Percentiles rank a stretch among this genome's conserved stretches.
These are phyloP conservation scores for Borovskyia barvae DNA, from an alignment of 208 protist species.

Conservation along the genomic window DNA sequence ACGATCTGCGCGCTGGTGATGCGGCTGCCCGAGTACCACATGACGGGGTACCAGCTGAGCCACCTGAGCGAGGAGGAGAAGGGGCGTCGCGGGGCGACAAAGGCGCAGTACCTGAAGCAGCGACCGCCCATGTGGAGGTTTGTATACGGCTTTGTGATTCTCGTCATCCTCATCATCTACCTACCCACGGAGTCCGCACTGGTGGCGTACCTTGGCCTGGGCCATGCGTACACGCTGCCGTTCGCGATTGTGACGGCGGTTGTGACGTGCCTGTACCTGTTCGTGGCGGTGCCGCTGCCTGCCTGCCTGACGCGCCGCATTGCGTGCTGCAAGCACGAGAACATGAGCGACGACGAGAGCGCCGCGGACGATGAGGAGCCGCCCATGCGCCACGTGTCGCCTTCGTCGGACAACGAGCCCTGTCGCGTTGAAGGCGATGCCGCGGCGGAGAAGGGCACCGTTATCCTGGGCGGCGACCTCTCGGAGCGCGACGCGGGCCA, in stretches of 20 bases:
- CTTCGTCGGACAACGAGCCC: background rate
- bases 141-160: slow-evolving; percentile 36
- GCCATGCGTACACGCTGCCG: slow-evolving; percentile 3
- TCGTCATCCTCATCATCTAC: slow-evolving; percentile 51
- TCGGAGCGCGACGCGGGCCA: background rate
- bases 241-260: slow-evolving; percentile 48
- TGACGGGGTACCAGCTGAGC: slow-evolving; percentile 35
- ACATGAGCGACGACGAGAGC: background rate
- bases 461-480: background rate
- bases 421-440: background rate
- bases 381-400: too few species aligned
- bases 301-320: background rate
- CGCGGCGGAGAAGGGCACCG: background rate
- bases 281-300: slow-evolving; percentile 40
- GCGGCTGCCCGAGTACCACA: slow-evolving; percentile 51
- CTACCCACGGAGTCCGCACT: slow-evolving; percentile 40
- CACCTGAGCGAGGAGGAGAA: slow-evolving; percentile 35
- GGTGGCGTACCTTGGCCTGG: slow-evolving; percentile 26
- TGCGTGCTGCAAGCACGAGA: background rate
- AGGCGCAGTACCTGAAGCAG: slow-evolving; percentile 43
- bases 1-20: slow-evolving; percentile 36
- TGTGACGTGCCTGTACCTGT: slow-evolving; percentile 23
- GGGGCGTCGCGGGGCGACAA: slow-evolving; percentile 19
- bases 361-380: too few species aligned
- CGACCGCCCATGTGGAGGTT: slow-evolving; percentile 43